Conservation (phyloP, 1,284 basidiomycete genomes). For the Ganoderma resinaceum region DNA sequence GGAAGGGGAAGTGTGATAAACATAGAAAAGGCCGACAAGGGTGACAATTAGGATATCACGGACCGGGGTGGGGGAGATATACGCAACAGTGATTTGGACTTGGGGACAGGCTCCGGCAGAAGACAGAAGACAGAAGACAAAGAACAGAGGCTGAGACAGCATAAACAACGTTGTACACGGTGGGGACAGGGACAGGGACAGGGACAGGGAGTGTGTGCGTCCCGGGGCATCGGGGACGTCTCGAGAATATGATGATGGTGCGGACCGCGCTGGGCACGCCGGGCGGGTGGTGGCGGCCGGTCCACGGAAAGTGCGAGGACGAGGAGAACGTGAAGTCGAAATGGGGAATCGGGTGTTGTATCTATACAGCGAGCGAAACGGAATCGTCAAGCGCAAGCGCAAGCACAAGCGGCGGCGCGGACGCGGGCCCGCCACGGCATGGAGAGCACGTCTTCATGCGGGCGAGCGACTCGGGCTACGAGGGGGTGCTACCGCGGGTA, state of each 20-base stretch:
- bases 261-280: neutral
- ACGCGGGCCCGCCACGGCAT: neutral
- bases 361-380: neutral
- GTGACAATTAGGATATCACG: constrained; percentile 2
- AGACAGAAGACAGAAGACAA: neutral
- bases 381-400: too few species aligned
- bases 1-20: neutral
- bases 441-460: neutral
- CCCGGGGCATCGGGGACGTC: neutral
- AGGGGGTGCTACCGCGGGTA: constrained; percentile 33
- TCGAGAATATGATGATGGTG: neutral
- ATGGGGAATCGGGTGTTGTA: neutral
- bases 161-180: neutral
- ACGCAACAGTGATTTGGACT: neutral
- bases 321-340: too few species aligned
- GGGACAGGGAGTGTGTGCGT: neutral
- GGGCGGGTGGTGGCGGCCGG: neutral
- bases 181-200: neutral
- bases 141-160: neutral
- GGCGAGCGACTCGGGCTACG: neutral
- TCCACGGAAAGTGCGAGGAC: neutral
- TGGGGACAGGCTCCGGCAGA: neutral
- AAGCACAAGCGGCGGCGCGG: neutral
- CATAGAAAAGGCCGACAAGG: neutral
- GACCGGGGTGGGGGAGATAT: constrained; percentile 1